Base-by-base conservation (phyloP, 768 basidiomycete genomes). In the Coprinellus micaceus region DNA sequence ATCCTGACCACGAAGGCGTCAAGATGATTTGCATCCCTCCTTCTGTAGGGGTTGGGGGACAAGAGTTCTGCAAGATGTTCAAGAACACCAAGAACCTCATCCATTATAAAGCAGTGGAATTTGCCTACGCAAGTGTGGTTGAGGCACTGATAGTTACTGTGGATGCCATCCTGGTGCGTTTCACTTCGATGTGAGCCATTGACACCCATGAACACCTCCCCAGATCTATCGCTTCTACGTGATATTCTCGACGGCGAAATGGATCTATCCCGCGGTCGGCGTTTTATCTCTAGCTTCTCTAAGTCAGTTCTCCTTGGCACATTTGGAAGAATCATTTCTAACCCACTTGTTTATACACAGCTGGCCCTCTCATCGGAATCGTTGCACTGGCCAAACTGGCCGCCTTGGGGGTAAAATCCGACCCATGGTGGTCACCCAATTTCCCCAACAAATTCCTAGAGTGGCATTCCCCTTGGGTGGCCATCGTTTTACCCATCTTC, bases 401-500 rank as follows among this genome's bases (percentile, higher is more conserved):
- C 11, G 21, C 40, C 2, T 19, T 54, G n/a, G 53, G 53, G 15
- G 10, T 7, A 21, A 43, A 54, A n/a, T 26, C 53, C 13, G 53
- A 54, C 41, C 53, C 53, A 54, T 54, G 53, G 53, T 54, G 40
- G 17, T 25, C 33, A 44, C 40, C 53, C 5, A 54, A 45, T 29
- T 54, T 54, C 22, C 53, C 53, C 19, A 24, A 39, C 26, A 21
- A 21, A 19, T 54, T 54, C 43, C 24, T 54, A 19, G 39, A 22
- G 24, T 45, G 41, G 41, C 26, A 45, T 25, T 54, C 53, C 13
- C 39, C 53, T 2, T n/a, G 19, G 24, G 4, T 54, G 21, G 53
- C 37, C 2, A 45, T 54, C 13, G 60, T 72, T 13, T 57, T 71
- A 15, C 67, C 72, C 13, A 64, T 77, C 48, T 60, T 68, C n/a